Conservation (phyloP, 148 eudicot species). For the Persicaria tinctoria region DNA sequence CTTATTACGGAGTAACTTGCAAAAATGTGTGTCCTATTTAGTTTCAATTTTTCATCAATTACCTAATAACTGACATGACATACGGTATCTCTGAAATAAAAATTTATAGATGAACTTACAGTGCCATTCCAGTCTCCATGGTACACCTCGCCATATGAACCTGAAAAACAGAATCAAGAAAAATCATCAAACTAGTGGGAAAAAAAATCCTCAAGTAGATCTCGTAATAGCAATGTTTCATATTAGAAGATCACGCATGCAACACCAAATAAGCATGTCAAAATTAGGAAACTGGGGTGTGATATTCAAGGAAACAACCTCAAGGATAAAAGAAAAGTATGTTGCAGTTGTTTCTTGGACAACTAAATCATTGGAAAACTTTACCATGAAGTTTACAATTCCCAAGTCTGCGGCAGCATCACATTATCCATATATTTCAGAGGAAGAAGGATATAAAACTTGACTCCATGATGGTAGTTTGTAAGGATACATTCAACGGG, state of each 20-base stretch:
- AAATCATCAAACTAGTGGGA: neutral
- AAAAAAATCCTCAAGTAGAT: neutral
- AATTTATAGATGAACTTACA: constrained; percentile 38
- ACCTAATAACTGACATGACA: neutral
- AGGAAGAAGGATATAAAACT: neutral
- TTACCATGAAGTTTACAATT: neutral
- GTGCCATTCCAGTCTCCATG: constrained; percentile 97
- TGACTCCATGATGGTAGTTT: neutral
- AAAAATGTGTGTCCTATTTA: neutral
- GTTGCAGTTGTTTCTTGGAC: neutral
- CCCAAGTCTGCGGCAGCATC: neutral
- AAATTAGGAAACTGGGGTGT: neutral
- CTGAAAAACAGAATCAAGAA: constrained; percentile 27
- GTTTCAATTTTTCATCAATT: neutral
- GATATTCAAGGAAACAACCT: neutral
- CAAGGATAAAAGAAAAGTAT: neutral
- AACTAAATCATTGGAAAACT: neutral
- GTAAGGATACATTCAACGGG: neutral
- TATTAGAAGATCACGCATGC: neutral
- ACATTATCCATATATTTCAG: neutral
- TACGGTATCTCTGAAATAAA: constrained; percentile 5
- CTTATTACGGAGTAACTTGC: neutral
- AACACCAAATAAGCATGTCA: constrained; percentile 3
- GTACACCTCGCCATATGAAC: constrained; percentile 96
- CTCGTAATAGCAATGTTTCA: neutral